phyloP scores from a whole-genome alignment of 1,139 yeast genomes.

The Debaryomyces subglobosus region DNA sequence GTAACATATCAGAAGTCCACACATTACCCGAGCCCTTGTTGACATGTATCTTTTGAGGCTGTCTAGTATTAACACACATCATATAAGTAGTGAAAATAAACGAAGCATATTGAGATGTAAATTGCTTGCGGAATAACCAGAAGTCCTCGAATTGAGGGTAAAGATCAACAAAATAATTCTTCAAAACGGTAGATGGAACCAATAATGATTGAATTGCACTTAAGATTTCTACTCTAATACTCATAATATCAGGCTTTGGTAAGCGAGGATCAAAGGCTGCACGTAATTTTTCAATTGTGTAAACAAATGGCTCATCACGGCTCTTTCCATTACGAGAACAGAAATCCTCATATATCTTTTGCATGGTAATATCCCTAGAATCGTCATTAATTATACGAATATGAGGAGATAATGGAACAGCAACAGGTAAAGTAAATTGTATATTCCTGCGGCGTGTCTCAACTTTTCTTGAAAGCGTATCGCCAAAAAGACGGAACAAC shows the following conservation, averaged over 20 bases:
- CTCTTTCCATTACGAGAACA: conserved; percentile 75
- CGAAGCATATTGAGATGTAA: conserved; percentile 94
- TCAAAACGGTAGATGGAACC: conserved; percentile 84
- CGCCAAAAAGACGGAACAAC: conserved; percentile 84
- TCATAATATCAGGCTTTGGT: conserved; percentile 89
- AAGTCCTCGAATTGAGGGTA: conserved; percentile 88
- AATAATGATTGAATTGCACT: conserved; percentile 85
- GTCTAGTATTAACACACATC: conserved; percentile 92
- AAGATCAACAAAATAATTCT: conserved; percentile 62
- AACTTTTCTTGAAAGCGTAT: conserved; percentile 75
- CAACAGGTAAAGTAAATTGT: conserved; percentile 85
- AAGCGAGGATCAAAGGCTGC: conserved; percentile 92
- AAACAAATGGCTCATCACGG: conserved; percentile 89
- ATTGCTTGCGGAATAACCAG: conserved; percentile 96
- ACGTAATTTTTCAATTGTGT: conserved; percentile 81
- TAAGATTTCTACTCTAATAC: conserved; percentile 87
- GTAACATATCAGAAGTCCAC: conserved; percentile 95
- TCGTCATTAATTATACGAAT: conserved; percentile 90
- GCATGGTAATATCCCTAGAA: conserved; percentile 75
- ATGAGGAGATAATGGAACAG: conserved; percentile 94
- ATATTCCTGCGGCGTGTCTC: conserved; percentile 87
- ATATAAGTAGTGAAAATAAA: conserved; percentile 90
- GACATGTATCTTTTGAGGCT: conserved; percentile 90
- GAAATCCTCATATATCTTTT: conserved; percentile 84
- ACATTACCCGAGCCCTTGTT: conserved; percentile 84